phyloP scores from a whole-genome alignment of 352 stramenopile genomes.

The Phytophthora cajani region DNA sequence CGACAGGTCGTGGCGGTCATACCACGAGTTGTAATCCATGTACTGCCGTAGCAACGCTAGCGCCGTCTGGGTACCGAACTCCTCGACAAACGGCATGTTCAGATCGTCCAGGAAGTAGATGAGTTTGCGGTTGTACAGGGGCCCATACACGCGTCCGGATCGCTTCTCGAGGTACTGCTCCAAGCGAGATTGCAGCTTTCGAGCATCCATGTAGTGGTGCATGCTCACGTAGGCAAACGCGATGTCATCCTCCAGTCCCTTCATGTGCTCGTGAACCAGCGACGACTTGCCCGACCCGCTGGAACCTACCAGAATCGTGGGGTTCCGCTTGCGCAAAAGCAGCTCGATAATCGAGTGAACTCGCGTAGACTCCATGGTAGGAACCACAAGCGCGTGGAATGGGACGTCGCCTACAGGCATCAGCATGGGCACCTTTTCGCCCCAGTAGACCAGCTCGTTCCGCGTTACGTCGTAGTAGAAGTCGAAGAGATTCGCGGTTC shows the following conservation, averaged over 20 bases:
- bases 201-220: constrained; percentile 90
- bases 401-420: constrained; percentile 45
- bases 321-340: constrained; percentile 49
- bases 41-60: constrained; percentile 90
- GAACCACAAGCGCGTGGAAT: constrained; percentile 75
- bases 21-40: constrained; percentile 93
- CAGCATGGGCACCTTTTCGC: constrained; percentile 60
- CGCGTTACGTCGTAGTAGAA: constrained; percentile 71
- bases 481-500: constrained; percentile 72
- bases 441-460: constrained; percentile 85
- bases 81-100: constrained; percentile 89
- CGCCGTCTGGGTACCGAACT: constrained; percentile 91
- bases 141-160: constrained; percentile 85
- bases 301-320: constrained; percentile 83
- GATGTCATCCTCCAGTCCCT: constrained; percentile 68
- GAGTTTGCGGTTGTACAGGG: constrained; percentile 77
- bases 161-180: constrained; percentile 89
- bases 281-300: constrained; percentile 89
- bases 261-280: constrained; percentile 78
- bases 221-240: constrained; percentile 68
- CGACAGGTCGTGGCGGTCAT: constrained; percentile 86
- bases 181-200: constrained; percentile 76
- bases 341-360: constrained; percentile 71
- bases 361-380: constrained; percentile 79
- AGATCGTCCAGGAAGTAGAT: constrained; percentile 93